A percentile compares a stretch with the other conserved stretches of the same genome.
Conservation (phyloP, 2,329 filamentous ascomycete species). For the Alternaria sp. region DNA sequence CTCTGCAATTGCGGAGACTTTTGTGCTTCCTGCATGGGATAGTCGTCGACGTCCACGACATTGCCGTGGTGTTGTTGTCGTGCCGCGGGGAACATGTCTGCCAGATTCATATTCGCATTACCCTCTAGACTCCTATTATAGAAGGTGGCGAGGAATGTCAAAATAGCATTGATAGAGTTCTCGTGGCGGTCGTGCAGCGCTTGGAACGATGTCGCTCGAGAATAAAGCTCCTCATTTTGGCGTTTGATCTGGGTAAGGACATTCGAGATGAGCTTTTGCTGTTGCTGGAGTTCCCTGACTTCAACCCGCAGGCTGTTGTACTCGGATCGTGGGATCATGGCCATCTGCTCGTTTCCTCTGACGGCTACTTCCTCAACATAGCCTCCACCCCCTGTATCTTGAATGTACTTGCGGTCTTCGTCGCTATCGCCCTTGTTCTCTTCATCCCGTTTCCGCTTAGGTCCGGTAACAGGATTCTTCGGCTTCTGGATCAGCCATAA, state of each 20-base stretch:
- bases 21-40: conserved; percentile 46
- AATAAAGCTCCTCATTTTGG: conserved; percentile 87
- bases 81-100: conserved; percentile 81
- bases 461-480: conserved; percentile 67
- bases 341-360: conserved; percentile 52
- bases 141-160: conserved; percentile 95
- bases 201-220: conserved; percentile 88
- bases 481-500: conserved; percentile 97
- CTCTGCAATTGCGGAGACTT: conserved; percentile 47
- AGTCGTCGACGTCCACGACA: conserved; percentile 68
- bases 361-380: conserved; percentile 52
- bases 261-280: conserved; percentile 83
- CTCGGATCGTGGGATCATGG: conserved; percentile 71
- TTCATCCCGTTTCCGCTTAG: conserved; percentile 62
- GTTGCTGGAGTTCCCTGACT: conserved; percentile 79
- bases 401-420: conserved; percentile 60
- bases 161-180: conserved; percentile 97
- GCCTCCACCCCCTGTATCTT: conserved; percentile 49
- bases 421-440: conserved; percentile 74
- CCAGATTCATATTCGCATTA: conserved; percentile 77
- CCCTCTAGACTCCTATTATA: conserved; percentile 93
- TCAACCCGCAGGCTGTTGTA: conserved; percentile 79
- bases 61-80: conserved; percentile 62
- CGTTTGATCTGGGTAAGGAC: conserved; percentile 81
- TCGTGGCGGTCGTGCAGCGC: conserved; percentile 94